Percentiles rank a stretch among this genome's conserved stretches.
Conservation (phyloP, 768 basidiomycete genomes). For the Piloderma croceum region DNA sequence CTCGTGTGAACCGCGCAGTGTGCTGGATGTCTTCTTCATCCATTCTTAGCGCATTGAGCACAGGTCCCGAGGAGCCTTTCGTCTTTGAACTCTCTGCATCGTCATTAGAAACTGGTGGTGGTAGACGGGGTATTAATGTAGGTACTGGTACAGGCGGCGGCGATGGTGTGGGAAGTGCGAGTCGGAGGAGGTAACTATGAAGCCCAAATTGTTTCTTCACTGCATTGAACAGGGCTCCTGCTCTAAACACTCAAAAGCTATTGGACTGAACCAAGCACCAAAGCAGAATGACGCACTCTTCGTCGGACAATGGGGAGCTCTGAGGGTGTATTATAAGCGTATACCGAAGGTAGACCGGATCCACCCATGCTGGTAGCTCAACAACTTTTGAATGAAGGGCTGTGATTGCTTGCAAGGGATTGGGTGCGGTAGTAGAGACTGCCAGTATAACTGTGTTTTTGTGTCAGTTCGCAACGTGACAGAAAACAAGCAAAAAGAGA, state of each 20-base stretch:
- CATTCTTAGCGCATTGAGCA: slow-evolving; percentile 41
- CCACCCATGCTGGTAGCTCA: slow-evolving; percentile 80
- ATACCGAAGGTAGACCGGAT: slow-evolving; percentile 62
- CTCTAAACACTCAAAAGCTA: slow-evolving; percentile 36
- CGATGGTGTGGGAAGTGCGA: slow-evolving; percentile 55
- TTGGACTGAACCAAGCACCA: slow-evolving; percentile 8
- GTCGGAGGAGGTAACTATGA: slow-evolving; percentile 64
- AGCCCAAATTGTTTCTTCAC: slow-evolving; percentile 84
- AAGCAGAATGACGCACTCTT: slow-evolving; percentile 57
- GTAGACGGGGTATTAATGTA: slow-evolving; percentile 59
- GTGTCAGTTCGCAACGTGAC: too few relatives aligned
- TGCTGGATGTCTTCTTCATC: slow-evolving; percentile 69
- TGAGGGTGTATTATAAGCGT: slow-evolving; percentile 74
- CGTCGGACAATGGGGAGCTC: slow-evolving; percentile 62
- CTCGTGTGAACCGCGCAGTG: slow-evolving; percentile 73
- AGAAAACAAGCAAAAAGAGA: too few relatives aligned
- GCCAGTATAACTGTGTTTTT: slow-evolving; percentile 81
- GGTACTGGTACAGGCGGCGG: slow-evolving; percentile 68
- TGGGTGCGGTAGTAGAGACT: slow-evolving; percentile 75
- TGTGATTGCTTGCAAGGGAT: slow-evolving; percentile 75
- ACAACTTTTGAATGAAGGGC: slow-evolving; percentile 60
- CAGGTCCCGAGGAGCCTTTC: slow-evolving; percentile 28
- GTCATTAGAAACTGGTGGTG: slow-evolving; percentile 40
- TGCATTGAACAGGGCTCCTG: slow-evolving; percentile 74
- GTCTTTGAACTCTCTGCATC: slow-evolving; percentile 19